A percentile compares a stretch with the other conserved stretches of the same genome.
phyloP scores from a whole-genome alignment of 805 yeast species.

The Dipodascopsis tothii region DNA sequence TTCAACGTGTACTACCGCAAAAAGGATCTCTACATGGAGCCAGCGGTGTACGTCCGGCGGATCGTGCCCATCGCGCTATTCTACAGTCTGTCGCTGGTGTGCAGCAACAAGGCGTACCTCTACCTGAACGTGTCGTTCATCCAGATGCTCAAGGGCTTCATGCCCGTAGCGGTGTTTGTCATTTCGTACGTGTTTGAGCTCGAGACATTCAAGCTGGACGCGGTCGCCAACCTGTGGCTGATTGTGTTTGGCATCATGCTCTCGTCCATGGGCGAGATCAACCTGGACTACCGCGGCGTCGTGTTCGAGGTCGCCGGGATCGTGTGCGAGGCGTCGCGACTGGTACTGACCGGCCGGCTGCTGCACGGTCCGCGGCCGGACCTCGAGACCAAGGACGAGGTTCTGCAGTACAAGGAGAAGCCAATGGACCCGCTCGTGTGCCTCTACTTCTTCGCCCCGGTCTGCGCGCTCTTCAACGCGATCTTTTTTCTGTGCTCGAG shows the following conservation, averaged over 20 bases:
- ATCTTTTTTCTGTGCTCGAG: slow-evolving; percentile 12
- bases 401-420: slow-evolving; percentile 8
- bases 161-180: slow-evolving; percentile 25
- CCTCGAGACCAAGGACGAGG: slow-evolving; percentile 3
- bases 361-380: slow-evolving; percentile 16
- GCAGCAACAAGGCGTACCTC: slow-evolving; percentile 24
- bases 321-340: slow-evolving; percentile 24
- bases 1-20: slow-evolving; percentile 15
- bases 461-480: slow-evolving; percentile 21
- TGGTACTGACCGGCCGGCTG: slow-evolving; percentile 24
- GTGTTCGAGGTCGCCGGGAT: slow-evolving; percentile 21
- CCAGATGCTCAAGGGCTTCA: slow-evolving; percentile 27
- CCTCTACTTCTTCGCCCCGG: slow-evolving; percentile 25
- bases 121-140: slow-evolving; percentile 27
- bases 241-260: slow-evolving; percentile 25
- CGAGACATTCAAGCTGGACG: slow-evolving; percentile 20
- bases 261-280: slow-evolving; percentile 26
- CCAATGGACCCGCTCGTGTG: slow-evolving; percentile 27
- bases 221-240: slow-evolving; percentile 23
- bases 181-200: slow-evolving; percentile 21
- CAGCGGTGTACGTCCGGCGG: slow-evolving; percentile 14
- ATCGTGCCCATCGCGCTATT: slow-evolving; percentile 26
- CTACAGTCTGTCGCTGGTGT: slow-evolving; percentile 24
- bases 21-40: slow-evolving; percentile 17
- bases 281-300: slow-evolving; percentile 19